A percentile compares a stretch with the other conserved stretches of the same genome.
Evolutionary conservation across 352 stramenopile species (phyloP).

Genomic region (Phytopythium helicoides): DNA sequence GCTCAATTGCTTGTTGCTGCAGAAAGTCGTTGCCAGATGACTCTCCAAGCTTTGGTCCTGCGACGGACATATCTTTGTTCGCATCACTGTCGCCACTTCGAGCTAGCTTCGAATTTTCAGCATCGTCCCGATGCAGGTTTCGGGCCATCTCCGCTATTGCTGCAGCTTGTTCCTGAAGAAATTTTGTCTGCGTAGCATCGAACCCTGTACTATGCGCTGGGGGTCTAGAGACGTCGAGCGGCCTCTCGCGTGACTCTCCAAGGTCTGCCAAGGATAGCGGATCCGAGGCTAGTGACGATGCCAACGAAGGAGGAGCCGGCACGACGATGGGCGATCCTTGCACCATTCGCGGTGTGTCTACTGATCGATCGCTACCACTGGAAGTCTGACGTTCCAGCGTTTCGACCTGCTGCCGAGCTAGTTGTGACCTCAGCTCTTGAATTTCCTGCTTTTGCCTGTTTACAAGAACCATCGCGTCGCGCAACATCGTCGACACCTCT

Average conservation of each 20-base stretch:
- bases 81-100: no score
- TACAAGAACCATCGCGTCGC: constrained; percentile 63
- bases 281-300: not conserved
- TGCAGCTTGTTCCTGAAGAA: constrained; percentile 33
- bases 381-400: not conserved
- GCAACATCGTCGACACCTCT: constrained; percentile 59
- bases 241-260: not conserved
- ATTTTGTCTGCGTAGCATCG: constrained; percentile 26
- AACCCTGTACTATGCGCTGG: not conserved
- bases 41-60: not conserved
- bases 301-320: not conserved
- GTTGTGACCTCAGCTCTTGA: constrained; percentile 37
- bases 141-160: constrained; percentile 37
- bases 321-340: not conserved
- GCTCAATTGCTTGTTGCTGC: constrained; percentile 60
- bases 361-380: not conserved
- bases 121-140: constrained; percentile 31
- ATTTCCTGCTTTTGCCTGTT: constrained; percentile 75
- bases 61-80: no score
- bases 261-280: not conserved
- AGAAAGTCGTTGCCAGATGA: constrained; percentile 38
- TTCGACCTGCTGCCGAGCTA: constrained; percentile 15
- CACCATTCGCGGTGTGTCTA: not conserved
- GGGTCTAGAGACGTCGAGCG: not conserved
- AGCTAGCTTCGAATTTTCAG: constrained; percentile 6